Evolutionary conservation across 176 grass and related monocot species (phyloP).

Genomic region (Eragrostis curvula): DNA sequence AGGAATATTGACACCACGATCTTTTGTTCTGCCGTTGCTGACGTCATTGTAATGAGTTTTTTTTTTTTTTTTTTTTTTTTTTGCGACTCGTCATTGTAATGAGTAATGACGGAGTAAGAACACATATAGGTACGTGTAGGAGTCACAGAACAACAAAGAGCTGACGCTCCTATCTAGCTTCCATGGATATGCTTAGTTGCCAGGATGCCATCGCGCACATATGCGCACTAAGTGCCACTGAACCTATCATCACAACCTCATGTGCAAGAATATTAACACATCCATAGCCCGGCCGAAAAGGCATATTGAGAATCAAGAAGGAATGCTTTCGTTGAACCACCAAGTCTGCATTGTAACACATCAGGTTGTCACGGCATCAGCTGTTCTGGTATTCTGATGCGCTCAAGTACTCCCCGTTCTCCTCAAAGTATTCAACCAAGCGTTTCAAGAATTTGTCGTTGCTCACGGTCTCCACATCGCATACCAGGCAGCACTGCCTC

Average conservation of each 20-base stretch:
- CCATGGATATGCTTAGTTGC: background rate
- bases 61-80: no score
- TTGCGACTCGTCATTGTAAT: no score
- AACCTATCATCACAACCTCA: background rate
- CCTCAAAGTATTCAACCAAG: conserved; percentile 87
- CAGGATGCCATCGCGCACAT: background rate
- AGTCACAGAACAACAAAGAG: no score
- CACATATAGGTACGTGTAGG: no score
- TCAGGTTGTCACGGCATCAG: background rate
- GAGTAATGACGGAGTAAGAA: no score
- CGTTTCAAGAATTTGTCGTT: conserved; percentile 82
- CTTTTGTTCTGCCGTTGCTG: no score
- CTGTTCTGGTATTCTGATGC: conserved; percentile 71
- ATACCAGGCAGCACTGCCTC: conserved; percentile 92
- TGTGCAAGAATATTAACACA: no score
- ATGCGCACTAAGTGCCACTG: background rate
- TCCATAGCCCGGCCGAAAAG: no score
- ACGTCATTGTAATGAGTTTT: no score
- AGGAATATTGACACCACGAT: no score
- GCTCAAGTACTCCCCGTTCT: conserved; percentile 81
- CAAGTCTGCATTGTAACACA: background rate
- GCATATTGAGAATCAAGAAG: no score
- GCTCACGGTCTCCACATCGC: conserved; percentile 82
- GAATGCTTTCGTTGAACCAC: background rate
- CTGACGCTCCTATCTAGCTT: background rate